A percentile compares a stretch with the other conserved stretches of the same genome.
Conservation (phyloP, 1,284 basidiomycete genomes). For the Trichosporon faecale region DNA sequence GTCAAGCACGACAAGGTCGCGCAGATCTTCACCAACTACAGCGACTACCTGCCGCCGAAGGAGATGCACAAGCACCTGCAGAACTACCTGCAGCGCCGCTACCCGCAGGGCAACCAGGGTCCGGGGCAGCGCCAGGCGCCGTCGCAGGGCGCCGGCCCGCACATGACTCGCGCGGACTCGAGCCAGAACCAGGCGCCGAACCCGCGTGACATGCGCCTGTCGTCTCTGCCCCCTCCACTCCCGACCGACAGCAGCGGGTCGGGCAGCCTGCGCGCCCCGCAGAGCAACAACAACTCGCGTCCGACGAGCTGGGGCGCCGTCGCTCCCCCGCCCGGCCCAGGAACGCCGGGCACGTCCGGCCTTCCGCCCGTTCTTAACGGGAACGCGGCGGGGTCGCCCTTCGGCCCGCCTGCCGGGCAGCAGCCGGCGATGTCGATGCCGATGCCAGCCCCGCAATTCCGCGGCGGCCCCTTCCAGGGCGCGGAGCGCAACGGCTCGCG, state of each 20-base stretch:
- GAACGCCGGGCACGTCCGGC: neutral
- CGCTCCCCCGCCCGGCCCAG: neutral
- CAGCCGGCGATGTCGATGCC: slow-evolving; percentile 9
- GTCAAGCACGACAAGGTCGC: slow-evolving; percentile 71
- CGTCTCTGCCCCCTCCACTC: neutral
- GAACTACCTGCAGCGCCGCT: slow-evolving; percentile 59
- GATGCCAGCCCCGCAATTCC: slow-evolving; percentile 22
- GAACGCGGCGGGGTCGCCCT: neutral
- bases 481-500: slow-evolving; percentile 45
- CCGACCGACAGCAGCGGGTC: neutral
- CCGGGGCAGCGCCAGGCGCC: neutral
- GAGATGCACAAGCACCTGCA: slow-evolving; percentile 85
- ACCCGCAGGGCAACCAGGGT: neutral
- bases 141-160: neutral
- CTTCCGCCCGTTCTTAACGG: neutral
- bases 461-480: slow-evolving; percentile 42
- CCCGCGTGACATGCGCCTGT: neutral
- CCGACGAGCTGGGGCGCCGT: slow-evolving; percentile 14
- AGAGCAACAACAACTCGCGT: slow-evolving; percentile 13
- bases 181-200: slow-evolving; percentile 2
- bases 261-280: slow-evolving; percentile 1
- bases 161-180: neutral
- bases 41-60: slow-evolving; percentile 74
- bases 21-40: slow-evolving; percentile 73
- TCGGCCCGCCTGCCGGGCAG: neutral